These are phyloP conservation scores for Fusarium sp. DNA, from an alignment of 2,329 filamentous ascomycete genomes.

Conservation along the genomic window DNA sequence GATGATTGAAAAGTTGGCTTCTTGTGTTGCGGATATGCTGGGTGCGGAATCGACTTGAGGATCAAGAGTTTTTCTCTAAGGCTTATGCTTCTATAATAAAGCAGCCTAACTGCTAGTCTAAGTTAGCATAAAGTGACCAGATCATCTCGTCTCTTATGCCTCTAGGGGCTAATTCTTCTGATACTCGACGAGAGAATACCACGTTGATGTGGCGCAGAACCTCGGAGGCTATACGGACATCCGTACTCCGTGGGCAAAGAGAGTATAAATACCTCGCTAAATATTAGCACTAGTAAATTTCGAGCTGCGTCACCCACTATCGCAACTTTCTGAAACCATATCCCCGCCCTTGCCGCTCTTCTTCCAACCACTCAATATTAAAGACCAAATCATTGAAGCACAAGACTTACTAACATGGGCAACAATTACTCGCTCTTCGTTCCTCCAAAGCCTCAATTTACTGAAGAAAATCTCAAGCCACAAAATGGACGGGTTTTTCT, in stretches of 20 bases:
- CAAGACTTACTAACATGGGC: slow-evolving; percentile 1
- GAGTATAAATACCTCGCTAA: neutral
- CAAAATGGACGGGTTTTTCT: slow-evolving; percentile 22
- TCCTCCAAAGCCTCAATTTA: slow-evolving; percentile 6
- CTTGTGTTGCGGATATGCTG: slow-evolving; percentile 14
- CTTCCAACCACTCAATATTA: neutral
- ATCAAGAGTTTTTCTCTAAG: too few relatives aligned
- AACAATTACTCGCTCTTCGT: slow-evolving; percentile 22
- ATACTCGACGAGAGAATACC: neutral
- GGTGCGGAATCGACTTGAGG: neutral
- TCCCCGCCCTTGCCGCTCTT: neutral
- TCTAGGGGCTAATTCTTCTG: too few relatives aligned
- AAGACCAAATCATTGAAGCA: neutral
- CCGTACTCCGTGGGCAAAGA: neutral
- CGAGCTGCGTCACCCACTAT: neutral
- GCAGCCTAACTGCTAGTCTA: too few relatives aligned
- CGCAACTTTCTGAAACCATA: neutral
- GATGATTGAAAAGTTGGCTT: slow-evolving; percentile 27
- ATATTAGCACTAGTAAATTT: neutral
- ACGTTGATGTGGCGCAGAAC: neutral
- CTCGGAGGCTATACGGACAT: neutral
- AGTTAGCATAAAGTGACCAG: too few relatives aligned
- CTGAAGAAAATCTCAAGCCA: neutral
- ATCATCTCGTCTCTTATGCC: too few relatives aligned
- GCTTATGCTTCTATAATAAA: too few relatives aligned